Base-by-base conservation (phyloP, 768 basidiomycete genomes). In the Psilocybe subaeruginosa region DNA sequence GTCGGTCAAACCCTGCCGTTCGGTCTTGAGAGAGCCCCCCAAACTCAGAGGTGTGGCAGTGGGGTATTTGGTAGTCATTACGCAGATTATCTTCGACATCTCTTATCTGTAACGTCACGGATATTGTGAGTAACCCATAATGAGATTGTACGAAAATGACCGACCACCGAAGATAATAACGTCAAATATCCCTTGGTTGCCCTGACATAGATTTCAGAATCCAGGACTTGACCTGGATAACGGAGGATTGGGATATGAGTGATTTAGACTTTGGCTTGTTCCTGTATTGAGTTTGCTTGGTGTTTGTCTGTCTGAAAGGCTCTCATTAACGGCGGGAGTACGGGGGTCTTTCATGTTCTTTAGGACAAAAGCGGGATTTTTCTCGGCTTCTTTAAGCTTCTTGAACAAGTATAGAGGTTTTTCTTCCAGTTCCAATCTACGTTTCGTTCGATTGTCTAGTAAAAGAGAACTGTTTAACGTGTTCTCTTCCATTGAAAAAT, bases 291-390 rank as follows among this genome's bases (percentile, higher is more conserved):
- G 35, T 23, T 30, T 54, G 30, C 16, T 51, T 8, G 19, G 48
- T 11, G 47, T 19, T 17, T 43, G 57, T n/a, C 52, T 17, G 31
- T 51, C 23, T 27, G 14, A 48, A 17, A 17, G 19, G 12, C 2
- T 54, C 27, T 56, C 29, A 6, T 56, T 30, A 4, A 59, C 91
- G 62, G 97, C 96, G 0, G 97, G 95, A 4, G 93, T 95, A 47
- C 93, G 89, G 64, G 97, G 96, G 66, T 98, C 97, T 71, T 90
- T 91, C 76, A 95, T 94, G 63, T 96, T 92, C 63, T 94, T 92
- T 52, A 96, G 84, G 93, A 99, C 97, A 74, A 99, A 99, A 11
- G 99, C 96, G 2, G 97, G 97, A 64, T 96, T 95, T 77, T 97
- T 95, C 74, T 94, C 92, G 2, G 89, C 88, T 63, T 99, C 97